Percentiles rank a stretch among this genome's conserved stretches.
Conservation (phyloP, 495 filamentous ascomycete genomes). For the Trypethelium eluteriae region DNA sequence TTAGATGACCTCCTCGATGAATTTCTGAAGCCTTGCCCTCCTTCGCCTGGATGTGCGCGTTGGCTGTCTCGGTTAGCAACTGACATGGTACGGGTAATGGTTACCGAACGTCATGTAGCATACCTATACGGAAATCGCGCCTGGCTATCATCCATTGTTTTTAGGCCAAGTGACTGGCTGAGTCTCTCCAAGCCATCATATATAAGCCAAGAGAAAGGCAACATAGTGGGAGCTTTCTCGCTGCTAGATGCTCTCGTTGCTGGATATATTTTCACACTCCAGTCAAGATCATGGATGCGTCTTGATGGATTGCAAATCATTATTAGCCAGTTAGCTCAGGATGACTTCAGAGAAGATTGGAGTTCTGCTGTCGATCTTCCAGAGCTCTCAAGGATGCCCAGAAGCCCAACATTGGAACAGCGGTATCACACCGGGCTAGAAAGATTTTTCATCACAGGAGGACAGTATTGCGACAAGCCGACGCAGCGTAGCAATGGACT, state of each 20-base stretch:
- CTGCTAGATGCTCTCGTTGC: background rate
- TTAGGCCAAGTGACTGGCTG: background rate
- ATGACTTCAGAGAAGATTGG: background rate
- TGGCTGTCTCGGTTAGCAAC: background rate
- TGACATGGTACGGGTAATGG: background rate
- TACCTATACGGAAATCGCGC: background rate
- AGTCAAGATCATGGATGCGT: background rate
- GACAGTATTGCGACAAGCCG: background rate
- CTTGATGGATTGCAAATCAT: background rate
- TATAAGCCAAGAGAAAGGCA: background rate
- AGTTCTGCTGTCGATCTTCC: background rate
- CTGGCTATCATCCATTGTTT: background rate
- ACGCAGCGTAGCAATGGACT: background rate
- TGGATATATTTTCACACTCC: background rate
- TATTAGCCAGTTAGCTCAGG: background rate
- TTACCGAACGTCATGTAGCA: background rate
- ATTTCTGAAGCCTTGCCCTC: background rate
- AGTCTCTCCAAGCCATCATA: background rate
- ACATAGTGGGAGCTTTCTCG: background rate
- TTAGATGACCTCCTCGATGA: background rate
- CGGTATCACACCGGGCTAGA: background rate
- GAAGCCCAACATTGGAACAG: background rate
- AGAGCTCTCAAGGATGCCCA: background rate
- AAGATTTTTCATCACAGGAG: too few species aligned
- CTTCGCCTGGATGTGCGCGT: background rate